These are phyloP conservation scores for Teratosphaeria zuluensis DNA, from an alignment of 2,329 filamentous ascomycete genomes.

Conservation along the genomic window DNA sequence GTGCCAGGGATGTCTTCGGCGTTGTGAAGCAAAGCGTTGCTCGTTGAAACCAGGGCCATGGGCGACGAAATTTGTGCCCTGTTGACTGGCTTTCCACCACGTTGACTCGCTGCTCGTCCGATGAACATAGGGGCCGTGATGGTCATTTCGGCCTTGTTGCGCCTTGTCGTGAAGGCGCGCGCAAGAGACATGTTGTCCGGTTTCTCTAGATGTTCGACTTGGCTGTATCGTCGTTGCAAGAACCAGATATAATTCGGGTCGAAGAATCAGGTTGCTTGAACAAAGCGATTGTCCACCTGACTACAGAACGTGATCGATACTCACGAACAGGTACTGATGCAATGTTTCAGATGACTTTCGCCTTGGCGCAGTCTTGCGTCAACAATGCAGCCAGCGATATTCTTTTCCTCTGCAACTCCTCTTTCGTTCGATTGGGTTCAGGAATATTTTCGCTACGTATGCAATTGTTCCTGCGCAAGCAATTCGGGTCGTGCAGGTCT, in stretches of 20 bases:
- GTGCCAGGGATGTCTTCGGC: conserved; percentile 62
- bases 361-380: not conserved
- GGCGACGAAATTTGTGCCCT: conserved; percentile 77
- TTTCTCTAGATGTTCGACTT: not conserved
- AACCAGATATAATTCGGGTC: not conserved
- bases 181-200: conserved; percentile 46
- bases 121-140: conserved; percentile 21
- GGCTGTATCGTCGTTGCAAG: not conserved
- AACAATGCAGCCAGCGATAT: not conserved
- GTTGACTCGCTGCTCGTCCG: conserved; percentile 38
- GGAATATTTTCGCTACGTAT: not conserved
- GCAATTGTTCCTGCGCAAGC: not conserved
- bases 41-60: conserved; percentile 80
- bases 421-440: not conserved
- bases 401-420: not conserved
- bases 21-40: conserved; percentile 92
- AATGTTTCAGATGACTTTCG: not conserved
- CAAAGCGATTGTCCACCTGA: not conserved
- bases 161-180: conserved; percentile 64
- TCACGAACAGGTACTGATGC: not conserved
- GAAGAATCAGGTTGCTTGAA: not conserved
- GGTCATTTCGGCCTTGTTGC: conserved; percentile 45
- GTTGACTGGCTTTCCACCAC: conserved; percentile 38
- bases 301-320: not conserved
- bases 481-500: not conserved